Conservation (phyloP, 192 early-diverging fungal genomes). For the Helicostylum pulchrum region DNA sequence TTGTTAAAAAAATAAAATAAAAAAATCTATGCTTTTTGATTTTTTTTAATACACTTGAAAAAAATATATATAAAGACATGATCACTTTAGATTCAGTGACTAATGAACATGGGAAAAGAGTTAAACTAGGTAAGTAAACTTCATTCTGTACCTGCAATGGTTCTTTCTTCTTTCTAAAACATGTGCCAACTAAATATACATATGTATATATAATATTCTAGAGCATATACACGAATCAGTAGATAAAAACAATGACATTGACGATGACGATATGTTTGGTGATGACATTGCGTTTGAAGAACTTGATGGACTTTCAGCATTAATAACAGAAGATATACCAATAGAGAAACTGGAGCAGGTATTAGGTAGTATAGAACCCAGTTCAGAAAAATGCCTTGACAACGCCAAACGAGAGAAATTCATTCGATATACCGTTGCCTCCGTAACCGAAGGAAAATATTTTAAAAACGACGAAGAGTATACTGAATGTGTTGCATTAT, state of each 20-base stretch:
- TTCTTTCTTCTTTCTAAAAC: too few relatives aligned
- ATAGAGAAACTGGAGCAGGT: not conserved
- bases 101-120: too few relatives aligned
- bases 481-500: not conserved
- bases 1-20: too few relatives aligned
- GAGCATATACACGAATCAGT: too few relatives aligned
- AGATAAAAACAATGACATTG: not conserved
- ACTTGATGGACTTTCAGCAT: slow-evolving; percentile 5
- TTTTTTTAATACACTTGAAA: too few relatives aligned
- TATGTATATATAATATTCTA: too few relatives aligned
- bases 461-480: not conserved
- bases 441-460: not conserved
- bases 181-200: too few relatives aligned
- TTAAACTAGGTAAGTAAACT: too few relatives aligned
- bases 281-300: slow-evolving; percentile 28
- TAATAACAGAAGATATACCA: not conserved
- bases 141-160: too few relatives aligned
- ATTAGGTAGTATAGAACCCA: not conserved
- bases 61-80: too few relatives aligned
- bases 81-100: too few relatives aligned
- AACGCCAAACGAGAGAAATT: not conserved
- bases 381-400: not conserved
- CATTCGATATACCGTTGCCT: slow-evolving; percentile 9
- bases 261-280: slow-evolving; percentile 26
- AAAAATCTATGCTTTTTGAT: too few relatives aligned